These are phyloP conservation scores for Fusarium fujikuroi DNA, from an alignment of 2,329 filamentous ascomycete genomes.

Conservation along the genomic window DNA sequence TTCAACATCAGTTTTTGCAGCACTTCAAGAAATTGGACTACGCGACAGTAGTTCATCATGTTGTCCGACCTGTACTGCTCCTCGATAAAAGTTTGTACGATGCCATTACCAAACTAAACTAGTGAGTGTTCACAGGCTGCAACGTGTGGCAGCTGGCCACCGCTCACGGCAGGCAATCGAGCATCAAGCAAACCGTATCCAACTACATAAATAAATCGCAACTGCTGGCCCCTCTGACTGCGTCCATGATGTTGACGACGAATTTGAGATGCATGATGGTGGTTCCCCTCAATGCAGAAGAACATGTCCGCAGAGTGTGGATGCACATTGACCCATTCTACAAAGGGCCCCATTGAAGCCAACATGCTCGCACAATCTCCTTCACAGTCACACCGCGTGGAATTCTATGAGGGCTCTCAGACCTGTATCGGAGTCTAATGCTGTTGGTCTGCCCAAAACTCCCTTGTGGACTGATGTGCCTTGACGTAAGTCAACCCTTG, in stretches of 20 bases:
- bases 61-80: slow-evolving; percentile 17
- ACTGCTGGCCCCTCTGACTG: slow-evolving; percentile 5
- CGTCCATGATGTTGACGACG: slow-evolving; percentile 12
- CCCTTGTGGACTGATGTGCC: slow-evolving; percentile 43
- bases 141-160: not conserved
- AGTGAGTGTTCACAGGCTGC: slow-evolving; percentile 13
- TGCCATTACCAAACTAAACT: slow-evolving; percentile 8
- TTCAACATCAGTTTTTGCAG: slow-evolving; percentile 3
- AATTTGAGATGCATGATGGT: slow-evolving; percentile 36
- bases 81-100: slow-evolving; percentile 22
- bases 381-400: slow-evolving; percentile 32
- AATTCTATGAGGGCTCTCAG: slow-evolving; percentile 22
- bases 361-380: slow-evolving; percentile 28
- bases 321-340: slow-evolving; percentile 39
- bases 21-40: slow-evolving; percentile 5
- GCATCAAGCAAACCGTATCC: not conserved
- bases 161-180: slow-evolving; percentile 1
- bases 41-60: slow-evolving; percentile 1
- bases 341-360: slow-evolving; percentile 40
- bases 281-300: slow-evolving; percentile 41
- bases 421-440: slow-evolving; percentile 33
- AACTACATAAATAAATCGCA: slow-evolving; percentile 6
- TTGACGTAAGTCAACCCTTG: slow-evolving; percentile 45
- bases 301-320: slow-evolving; percentile 36
- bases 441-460: slow-evolving; percentile 36